Base-by-base conservation (phyloP, 164 flowering plant species). In the Echeveria elegans region DNA sequence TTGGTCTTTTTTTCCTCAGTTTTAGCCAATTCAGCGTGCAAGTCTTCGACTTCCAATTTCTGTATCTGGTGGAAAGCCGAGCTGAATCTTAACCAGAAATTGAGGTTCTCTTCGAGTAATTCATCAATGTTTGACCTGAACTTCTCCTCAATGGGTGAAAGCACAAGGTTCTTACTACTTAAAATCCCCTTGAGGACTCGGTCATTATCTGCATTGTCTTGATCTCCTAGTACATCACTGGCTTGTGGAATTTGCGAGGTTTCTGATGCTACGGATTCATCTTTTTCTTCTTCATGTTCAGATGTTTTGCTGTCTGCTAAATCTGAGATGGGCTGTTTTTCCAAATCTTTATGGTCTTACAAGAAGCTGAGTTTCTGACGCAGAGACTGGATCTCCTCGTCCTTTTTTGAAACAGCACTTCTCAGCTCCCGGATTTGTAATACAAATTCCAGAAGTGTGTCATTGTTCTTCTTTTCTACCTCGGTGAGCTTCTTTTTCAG, bases 31-130 rank as follows among this genome's bases (percentile, higher is more conserved):
- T 89, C 92, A 12, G 72, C 72, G 32, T 77, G 72, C 12, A 89
- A 67, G 67, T 89, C 92, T 36, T 81, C 29, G 2, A 81, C 75
- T 67, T 48, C 72, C 8, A 80, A 87, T 48, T 82, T 83, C 71
- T 87, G 89, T 61, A 88, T 76, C 69, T 85, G 82, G 58, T 77
- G 79, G 48, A 83, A 85, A 23, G 85, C 63, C 40, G 82, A 69
- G 73, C 89, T 85, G 77, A 85, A 86, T 65, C 82, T 80, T 36
- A 85, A 70, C 90, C 88, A 86, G 80, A 85, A 85, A 65, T 80
- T 80, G 19, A 85, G 72, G 76, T 86, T 88, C 72, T 83, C 82
- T 72, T 86, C 94, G 14, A 88, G 77, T 23, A 88, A 70, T 65
- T 76, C 84, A 63, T 88, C 94, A 15, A 88, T 86, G 65, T 72